phyloP scores from a whole-genome alignment of 2,329 filamentous ascomycete species.

The Thermomyces lanuginosus region DNA sequence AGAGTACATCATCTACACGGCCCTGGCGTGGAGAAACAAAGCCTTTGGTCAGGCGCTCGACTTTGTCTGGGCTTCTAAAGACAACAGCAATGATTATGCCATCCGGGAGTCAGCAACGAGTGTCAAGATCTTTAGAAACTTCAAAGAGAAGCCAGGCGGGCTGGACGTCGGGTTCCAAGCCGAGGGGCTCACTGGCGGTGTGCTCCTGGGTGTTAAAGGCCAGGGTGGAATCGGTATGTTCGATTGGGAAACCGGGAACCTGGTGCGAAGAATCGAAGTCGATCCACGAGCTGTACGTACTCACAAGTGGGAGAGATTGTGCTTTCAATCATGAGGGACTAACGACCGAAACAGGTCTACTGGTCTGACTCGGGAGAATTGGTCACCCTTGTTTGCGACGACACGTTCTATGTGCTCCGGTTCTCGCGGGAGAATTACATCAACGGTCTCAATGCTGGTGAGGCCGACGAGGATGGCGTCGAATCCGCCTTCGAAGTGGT shows the following conservation, averaged over 20 bases:
- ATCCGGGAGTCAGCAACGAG: constrained; percentile 88
- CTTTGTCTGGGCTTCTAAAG: constrained; percentile 93
- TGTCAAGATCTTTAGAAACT: constrained; percentile 96
- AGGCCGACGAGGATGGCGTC: constrained; percentile 79
- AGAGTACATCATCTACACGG: constrained; percentile 98
- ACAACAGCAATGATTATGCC: constrained; percentile 96
- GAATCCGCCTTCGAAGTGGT: constrained; percentile 93
- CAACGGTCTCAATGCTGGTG: constrained; percentile 63
- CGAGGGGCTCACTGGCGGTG: constrained; percentile 75
- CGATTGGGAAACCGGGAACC: constrained; percentile 78
- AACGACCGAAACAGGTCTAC: constrained; percentile 49
- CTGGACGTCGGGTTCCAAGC: constrained; percentile 91
- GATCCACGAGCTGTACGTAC: constrained; percentile 43
- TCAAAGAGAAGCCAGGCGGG: constrained; percentile 75
- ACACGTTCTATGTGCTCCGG: constrained; percentile 84
- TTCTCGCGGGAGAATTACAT: constrained; percentile 82
- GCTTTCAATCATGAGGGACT: constrained; percentile 1
- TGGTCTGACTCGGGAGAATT: constrained; percentile 96
- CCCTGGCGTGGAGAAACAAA: constrained; percentile 91
- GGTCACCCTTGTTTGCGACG: constrained; percentile 81
- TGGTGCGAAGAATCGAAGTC: constrained; percentile 83
- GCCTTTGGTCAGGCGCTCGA: constrained; percentile 89
- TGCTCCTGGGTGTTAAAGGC: constrained; percentile 84
- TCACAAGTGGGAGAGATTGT: background rate
- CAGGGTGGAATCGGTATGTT: constrained; percentile 92